Evolutionary conservation across 2,329 filamentous ascomycete genomes (phyloP), one percentile per base, ranked within the genome.

Genomic region (Verticillium zaregamsianum): DNA sequence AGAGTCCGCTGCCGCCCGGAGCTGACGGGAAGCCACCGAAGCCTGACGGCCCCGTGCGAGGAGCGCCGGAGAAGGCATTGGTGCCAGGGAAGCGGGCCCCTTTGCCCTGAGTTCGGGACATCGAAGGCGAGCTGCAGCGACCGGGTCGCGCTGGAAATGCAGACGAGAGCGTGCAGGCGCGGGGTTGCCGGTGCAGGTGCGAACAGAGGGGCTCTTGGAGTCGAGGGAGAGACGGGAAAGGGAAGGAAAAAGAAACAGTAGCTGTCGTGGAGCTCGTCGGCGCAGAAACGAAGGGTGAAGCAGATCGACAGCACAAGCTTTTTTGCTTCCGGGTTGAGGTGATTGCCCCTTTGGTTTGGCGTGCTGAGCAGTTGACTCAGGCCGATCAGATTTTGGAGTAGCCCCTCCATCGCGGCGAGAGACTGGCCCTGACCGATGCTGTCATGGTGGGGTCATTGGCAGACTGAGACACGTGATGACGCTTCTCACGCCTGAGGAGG

Each of bases 1-100:
- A 97, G 45, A 99, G 82, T 7, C 80, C 80, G 67, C 77, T 83
- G 61, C 74, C 74, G 57, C 73, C 70, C 20, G 76, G 71, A 4
- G 76, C 66, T 54, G 75, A 76, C 40, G 76, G 72, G 67, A 82
- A 79, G 63, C 73, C 72, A 35, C 74, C 75, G 49, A 82, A 82
- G n/a, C 69, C 71, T 14, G 59, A 56, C 23, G 63, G 32, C 11
- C 45, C 45, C 20, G 45, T 12, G 11, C 20, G 45, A 28, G 64
- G n/a, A 15, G 39, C 54, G 37, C 59, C 55, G 25, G 57, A 58
- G 31, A 66, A 66, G 17, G 61, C 58, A 39, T 60, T 64, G 57
- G 63, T 59, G 55, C 61, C 64, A 23, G 56, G 55, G 20, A 62
- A 61, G 32, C 64, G 64, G 37, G 45, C 56, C 11, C 58, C 56